Base-by-base conservation (phyloP, 2,329 filamentous ascomycete species). In the Aspergillus aculeatinus region DNA sequence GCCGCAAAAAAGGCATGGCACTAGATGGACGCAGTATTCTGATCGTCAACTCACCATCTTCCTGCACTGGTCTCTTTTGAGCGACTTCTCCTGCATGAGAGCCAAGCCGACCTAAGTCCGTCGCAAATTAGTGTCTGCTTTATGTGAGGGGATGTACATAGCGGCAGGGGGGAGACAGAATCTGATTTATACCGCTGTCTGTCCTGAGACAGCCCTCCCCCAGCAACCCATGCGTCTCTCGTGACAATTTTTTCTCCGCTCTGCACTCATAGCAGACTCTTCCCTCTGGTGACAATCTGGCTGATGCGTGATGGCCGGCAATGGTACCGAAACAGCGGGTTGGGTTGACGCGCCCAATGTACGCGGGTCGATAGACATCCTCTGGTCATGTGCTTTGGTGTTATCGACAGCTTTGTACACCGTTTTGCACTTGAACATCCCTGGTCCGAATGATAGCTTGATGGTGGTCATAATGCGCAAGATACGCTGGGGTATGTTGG, bases 391-490 rank as follows among this genome's bases (percentile, higher is more conserved):
- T 23, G 48, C 21, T 4, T 57, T 51, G 23, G 49, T 51, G 2
- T 33, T 57, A 23, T 57, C 49, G 7, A 33, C 49, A n/a, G 48
- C 48, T n/a, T 33, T 51, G 9, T 57, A 48, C 48, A 51, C 55
- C n/a, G 48, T 51, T 14, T 33, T 57, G 6, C 49, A 51, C 11
- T 31, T 57, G 48, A 57, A 57, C 25, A 57, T 57, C 33, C 55
- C 55, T n/a, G 47, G 23, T 21, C 39, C 55, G 5, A 16, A 51
- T 6, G 48, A 44, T 27, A 33, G 14, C 12, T 19, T 21, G 10
- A 27, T 31, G 48, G 48, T 27, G 10, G n/a, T 31, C 23, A 48
- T 57, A 14, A 19, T 27, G 31, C 49, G 49, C 33, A 57, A 57
- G 49, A 11, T 57, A n/a, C 55, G 47, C 23, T 57, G 55, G 55